Percentiles rank a stretch among this genome's conserved stretches.
These are phyloP conservation scores for Pilasporangium apinafurcum DNA, from an alignment of 352 stramenopile species.

Conservation along the genomic window DNA sequence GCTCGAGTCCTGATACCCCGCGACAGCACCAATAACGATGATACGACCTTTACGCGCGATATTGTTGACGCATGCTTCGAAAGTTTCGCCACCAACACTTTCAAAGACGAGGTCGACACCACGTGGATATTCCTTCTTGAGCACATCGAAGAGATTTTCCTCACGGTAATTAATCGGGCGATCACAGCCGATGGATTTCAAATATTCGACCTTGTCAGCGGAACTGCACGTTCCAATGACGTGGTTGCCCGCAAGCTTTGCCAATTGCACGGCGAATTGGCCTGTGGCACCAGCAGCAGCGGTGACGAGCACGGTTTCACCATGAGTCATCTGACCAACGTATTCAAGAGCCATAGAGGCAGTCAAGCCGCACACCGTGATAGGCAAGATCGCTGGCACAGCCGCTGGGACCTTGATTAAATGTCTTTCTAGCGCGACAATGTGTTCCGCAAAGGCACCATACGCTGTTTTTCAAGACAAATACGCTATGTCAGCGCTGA, in stretches of 20 bases:
- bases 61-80: constrained; percentile 22
- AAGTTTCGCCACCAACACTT: constrained; percentile 36
- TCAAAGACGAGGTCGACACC: constrained; percentile 44
- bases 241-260: constrained; percentile 58
- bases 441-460: constrained; percentile 30
- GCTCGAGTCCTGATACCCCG: constrained; percentile 40
- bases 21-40: constrained; percentile 36
- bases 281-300: constrained; percentile 51
- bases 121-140: constrained; percentile 42
- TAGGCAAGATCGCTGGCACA: constrained; percentile 23
- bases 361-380: constrained; percentile 31
- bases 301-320: constrained; percentile 38
- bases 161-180: constrained; percentile 76
- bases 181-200: constrained; percentile 43
- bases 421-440: constrained; percentile 21
- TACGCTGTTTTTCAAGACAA: constrained; percentile 11
- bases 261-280: constrained; percentile 66
- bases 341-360: constrained; percentile 35
- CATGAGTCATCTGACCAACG: constrained; percentile 31
- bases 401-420: constrained; percentile 13
- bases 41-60: constrained; percentile 23
- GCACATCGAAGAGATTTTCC: constrained; percentile 31
- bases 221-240: constrained; percentile 67
- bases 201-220: constrained; percentile 72
- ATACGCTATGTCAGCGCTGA: not conserved